These are phyloP conservation scores for Russula earlei DNA, from an alignment of 768 basidiomycete species.

Conservation along the genomic window DNA sequence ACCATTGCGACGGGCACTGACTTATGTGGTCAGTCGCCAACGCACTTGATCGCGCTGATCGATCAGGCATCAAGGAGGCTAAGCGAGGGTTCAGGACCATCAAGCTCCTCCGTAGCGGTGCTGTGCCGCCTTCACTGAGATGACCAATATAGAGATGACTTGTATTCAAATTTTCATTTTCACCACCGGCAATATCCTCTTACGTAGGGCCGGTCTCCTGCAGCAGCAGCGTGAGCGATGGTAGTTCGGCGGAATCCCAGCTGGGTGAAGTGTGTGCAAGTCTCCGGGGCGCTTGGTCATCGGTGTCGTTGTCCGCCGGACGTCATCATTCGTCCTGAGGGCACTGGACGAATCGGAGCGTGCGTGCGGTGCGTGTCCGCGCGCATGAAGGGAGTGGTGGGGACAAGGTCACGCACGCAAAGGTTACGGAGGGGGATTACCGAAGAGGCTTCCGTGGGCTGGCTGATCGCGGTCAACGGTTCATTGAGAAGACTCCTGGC, in stretches of 20 bases:
- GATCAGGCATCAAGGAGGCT: not conserved
- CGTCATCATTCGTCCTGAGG: not conserved
- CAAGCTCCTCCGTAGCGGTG: not conserved
- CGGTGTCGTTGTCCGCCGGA: not conserved
- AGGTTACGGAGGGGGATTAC: too few relatives aligned
- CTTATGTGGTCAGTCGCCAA: slow-evolving; percentile 3
- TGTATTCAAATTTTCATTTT: too few relatives aligned
- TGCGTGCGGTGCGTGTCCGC: not conserved
- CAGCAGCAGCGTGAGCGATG: too few relatives aligned
- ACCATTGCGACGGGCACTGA: not conserved
- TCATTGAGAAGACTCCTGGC: too few relatives aligned
- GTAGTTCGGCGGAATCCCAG: too few relatives aligned
- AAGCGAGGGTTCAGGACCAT: slow-evolving; percentile 11
- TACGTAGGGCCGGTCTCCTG: too few relatives aligned
- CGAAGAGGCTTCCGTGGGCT: too few relatives aligned
- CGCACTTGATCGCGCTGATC: not conserved
- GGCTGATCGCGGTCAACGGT: too few relatives aligned
- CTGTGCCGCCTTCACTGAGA: not conserved
- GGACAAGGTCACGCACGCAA: too few relatives aligned
- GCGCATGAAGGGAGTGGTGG: not conserved
- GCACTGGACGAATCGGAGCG: not conserved
- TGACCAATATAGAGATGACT: not conserved
- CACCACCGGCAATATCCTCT: too few relatives aligned
- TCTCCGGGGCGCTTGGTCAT: not conserved
- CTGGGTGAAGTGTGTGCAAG: too few relatives aligned